Conservation (phyloP, 1,284 basidiomycete genomes). For the Marasmius fiardii region DNA sequence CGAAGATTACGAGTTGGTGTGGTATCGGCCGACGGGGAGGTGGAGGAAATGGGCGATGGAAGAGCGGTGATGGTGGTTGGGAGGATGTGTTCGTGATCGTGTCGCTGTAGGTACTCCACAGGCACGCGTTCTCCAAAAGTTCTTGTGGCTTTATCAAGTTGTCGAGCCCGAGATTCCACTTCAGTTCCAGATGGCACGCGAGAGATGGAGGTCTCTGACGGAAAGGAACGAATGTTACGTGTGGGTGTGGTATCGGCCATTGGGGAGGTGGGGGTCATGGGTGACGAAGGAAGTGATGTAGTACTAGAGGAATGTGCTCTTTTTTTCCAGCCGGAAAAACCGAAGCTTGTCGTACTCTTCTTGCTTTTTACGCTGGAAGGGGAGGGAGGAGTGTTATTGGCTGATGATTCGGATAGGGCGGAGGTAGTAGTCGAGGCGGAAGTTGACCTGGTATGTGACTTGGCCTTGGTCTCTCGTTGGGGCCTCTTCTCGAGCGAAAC, state of each 20-base stretch:
- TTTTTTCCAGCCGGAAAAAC: background rate
- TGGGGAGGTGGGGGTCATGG: too few species aligned
- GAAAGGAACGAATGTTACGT: background rate
- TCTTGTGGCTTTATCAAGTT: background rate
- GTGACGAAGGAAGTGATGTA: background rate
- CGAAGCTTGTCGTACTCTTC: background rate
- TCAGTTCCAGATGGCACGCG: background rate
- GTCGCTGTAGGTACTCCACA: background rate
- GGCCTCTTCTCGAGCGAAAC: conserved; percentile 1
- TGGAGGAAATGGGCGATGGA: too few species aligned
- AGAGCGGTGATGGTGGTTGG: background rate
- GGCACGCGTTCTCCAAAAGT: conserved; percentile 1
- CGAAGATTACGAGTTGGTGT: background rate
- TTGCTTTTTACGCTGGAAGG: background rate
- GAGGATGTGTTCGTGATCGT: background rate
- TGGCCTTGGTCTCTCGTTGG: background rate
- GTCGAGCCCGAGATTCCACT: background rate
- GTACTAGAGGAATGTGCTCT: background rate
- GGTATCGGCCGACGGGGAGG: background rate
- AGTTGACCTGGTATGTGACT: background rate
- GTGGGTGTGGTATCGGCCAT: background rate
- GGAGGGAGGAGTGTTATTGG: background rate
- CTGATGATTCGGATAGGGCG: background rate
- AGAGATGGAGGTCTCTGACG: background rate
- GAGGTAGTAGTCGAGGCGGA: background rate